phyloP scores from a whole-genome alignment of 108 stramenopile genomes.

The Fistulifera pelliculosa region DNA sequence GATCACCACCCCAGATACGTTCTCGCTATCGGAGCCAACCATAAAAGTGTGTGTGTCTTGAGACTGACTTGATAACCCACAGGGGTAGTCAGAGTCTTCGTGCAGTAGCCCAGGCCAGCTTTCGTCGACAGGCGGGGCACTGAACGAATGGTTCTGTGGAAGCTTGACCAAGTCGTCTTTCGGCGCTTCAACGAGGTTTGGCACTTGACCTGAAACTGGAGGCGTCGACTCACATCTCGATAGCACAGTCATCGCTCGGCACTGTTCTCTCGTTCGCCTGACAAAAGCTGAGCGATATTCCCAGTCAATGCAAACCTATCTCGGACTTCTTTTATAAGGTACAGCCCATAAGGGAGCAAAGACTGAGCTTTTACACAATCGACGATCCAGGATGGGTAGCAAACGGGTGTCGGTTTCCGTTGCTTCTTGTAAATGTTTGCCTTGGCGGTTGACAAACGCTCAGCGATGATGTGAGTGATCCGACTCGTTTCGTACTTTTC shows the following conservation, averaged over 20 bases:
- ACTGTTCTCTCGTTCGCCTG: background rate
- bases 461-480: slow-evolving; percentile 76
- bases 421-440: slow-evolving; percentile 64
- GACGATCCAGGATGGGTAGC: slow-evolving; percentile 61
- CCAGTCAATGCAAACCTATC: background rate
- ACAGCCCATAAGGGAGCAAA: slow-evolving; percentile 56
- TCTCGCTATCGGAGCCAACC: too few species aligned
- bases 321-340: slow-evolving; percentile 36
- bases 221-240: background rate
- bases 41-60: too few species aligned
- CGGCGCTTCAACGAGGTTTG: too few species aligned
- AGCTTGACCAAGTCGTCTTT: too few species aligned
- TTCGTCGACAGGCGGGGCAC: too few species aligned
- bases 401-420: slow-evolving; percentile 49
- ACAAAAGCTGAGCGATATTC: background rate
- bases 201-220: background rate
- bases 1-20: too few species aligned
- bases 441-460: slow-evolving; percentile 66
- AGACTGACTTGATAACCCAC: too few species aligned
- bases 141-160: too few species aligned
- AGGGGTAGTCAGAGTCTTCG: too few species aligned
- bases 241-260: background rate
- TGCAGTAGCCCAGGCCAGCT: too few species aligned
- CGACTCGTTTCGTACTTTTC: slow-evolving; percentile 77
- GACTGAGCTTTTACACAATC: slow-evolving; percentile 41